phyloP scores from a whole-genome alignment of 148 eudicot species.

The Camellia lanceoleosa region DNA sequence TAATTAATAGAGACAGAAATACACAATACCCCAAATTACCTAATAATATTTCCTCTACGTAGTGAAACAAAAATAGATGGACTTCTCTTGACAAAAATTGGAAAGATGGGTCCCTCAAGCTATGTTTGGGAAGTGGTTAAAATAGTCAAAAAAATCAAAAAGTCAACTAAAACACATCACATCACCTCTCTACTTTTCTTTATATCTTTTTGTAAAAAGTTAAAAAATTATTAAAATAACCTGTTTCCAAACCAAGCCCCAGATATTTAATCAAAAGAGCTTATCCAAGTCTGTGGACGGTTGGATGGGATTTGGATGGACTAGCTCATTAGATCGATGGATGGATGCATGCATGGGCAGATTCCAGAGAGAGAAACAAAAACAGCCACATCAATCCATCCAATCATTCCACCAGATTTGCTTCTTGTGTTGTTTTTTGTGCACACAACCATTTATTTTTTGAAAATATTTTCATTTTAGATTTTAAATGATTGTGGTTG shows the following conservation, averaged over 20 bases:
- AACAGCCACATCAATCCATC: background rate
- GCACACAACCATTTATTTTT: background rate
- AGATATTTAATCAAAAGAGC: background rate
- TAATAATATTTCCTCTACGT: too few relatives aligned
- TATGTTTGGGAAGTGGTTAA: too few relatives aligned
- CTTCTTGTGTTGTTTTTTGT: background rate
- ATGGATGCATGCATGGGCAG: background rate
- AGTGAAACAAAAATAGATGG: background rate
- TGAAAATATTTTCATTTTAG: too few relatives aligned
- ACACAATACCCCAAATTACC: too few relatives aligned
- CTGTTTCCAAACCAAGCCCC: too few relatives aligned
- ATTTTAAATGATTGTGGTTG: too few relatives aligned
- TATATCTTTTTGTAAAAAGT: too few relatives aligned
- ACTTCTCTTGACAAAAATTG: background rate
- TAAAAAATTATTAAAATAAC: too few relatives aligned
- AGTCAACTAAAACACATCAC: too few relatives aligned
- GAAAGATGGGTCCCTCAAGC: background rate
- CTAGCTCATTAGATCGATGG: background rate
- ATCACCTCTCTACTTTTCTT: too few relatives aligned
- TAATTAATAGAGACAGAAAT: too few relatives aligned
- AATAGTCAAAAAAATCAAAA: too few relatives aligned
- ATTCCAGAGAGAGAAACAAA: background rate
- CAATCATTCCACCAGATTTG: background rate
- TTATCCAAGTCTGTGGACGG: background rate
- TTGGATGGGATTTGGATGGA: slow-evolving; percentile 13